These are phyloP conservation scores for Penicillium pancosmium DNA, from an alignment of 495 filamentous ascomycete genomes.

Conservation along the genomic window DNA sequence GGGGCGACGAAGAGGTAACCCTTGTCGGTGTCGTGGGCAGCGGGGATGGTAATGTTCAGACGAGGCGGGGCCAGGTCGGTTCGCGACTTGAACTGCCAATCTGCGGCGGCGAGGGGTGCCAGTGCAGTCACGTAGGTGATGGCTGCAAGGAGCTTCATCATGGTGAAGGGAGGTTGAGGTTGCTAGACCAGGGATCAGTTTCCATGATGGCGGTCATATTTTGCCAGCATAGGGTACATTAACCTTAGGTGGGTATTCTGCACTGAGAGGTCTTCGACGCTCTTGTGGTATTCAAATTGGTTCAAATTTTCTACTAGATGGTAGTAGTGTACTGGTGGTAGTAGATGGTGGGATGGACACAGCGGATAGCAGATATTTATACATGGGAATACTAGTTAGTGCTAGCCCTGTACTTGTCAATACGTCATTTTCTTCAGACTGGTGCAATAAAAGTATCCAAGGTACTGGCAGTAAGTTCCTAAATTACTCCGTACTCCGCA, in stretches of 20 bases:
- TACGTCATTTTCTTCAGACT: neutral
- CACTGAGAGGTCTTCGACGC: constrained; percentile 33
- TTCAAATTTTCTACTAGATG: no score
- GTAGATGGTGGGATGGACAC: neutral
- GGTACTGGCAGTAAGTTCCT: neutral
- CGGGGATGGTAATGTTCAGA: constrained; percentile 59
- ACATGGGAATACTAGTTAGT: no score
- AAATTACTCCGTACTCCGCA: no score
- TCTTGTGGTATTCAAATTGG: neutral
- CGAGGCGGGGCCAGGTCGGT: constrained; percentile 57
- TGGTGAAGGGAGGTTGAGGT: constrained; percentile 3
- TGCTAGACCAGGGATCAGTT: constrained; percentile 42
- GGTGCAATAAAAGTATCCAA: neutral
- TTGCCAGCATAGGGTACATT: constrained; percentile 55
- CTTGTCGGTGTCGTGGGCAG: constrained; percentile 47
- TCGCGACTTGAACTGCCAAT: constrained; percentile 61
- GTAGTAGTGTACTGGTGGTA: neutral
- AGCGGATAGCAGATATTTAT: no score
- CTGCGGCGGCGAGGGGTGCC: constrained; percentile 39
- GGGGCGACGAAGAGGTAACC: constrained; percentile 60
- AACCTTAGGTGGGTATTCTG: constrained; percentile 53
- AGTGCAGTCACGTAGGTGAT: constrained; percentile 26
- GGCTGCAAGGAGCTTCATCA: constrained; percentile 40
- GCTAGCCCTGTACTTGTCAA: neutral
- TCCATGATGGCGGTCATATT: constrained; percentile 34